Conservation (phyloP, 345 rosid genomes). For the Acer yangbiense region DNA sequence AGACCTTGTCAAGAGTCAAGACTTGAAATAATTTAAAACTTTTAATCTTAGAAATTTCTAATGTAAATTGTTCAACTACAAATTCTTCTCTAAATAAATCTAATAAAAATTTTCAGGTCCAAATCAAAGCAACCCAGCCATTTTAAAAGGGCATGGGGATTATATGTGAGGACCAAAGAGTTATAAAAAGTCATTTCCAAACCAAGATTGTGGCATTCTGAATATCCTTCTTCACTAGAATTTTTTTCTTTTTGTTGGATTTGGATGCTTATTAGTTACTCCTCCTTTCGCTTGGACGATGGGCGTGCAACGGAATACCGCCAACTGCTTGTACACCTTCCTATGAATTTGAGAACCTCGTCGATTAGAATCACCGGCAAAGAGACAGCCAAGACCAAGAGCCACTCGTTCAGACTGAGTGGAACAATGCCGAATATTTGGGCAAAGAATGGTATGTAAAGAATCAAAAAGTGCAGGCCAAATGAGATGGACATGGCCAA, state of each 20-base stretch:
- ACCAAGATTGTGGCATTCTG: neutral
- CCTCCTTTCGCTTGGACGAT: slow-evolving; percentile 56
- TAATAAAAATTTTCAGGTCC: slow-evolving; percentile 3
- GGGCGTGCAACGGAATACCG: slow-evolving; percentile 36
- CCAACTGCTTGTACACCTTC: slow-evolving; percentile 57
- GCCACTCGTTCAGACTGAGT: slow-evolving; percentile 85
- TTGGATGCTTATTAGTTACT: slow-evolving; percentile 28
- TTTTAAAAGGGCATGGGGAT: neutral
- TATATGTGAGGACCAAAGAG: neutral
- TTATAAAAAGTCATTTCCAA: neutral
- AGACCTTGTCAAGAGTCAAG: neutral
- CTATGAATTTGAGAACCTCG: slow-evolving; percentile 77
- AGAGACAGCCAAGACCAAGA: slow-evolving; percentile 73
- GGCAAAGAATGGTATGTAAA: slow-evolving; percentile 85
- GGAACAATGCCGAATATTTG: slow-evolving; percentile 83
- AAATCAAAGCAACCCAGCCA: neutral
- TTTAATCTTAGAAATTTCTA: neutral
- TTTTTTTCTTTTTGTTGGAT: neutral
- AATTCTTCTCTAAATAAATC: neutral
- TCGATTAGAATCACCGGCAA: slow-evolving; percentile 87
- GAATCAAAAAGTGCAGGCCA: slow-evolving; percentile 82
- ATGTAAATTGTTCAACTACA: neutral
- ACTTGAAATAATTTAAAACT: neutral
- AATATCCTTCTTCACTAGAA: neutral
- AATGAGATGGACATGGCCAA: slow-evolving; percentile 83